Conservation (phyloP, 768 basidiomycete species). For the Candolleomyces eurysporus region DNA sequence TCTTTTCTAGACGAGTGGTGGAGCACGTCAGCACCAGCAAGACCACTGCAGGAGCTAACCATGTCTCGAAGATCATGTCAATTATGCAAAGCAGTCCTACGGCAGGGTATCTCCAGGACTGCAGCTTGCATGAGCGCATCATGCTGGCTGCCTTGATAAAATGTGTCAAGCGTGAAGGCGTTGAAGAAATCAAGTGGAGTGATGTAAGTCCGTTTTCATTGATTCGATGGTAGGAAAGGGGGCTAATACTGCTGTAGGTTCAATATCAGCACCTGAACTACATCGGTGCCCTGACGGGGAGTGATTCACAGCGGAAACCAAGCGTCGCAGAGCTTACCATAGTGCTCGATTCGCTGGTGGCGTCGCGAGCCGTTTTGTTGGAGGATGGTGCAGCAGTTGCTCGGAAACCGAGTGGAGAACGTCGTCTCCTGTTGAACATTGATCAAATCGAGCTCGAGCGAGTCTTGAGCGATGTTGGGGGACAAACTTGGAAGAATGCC, state of each 20-base stretch:
- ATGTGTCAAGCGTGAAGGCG: constrained; percentile 78
- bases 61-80: constrained; percentile 77
- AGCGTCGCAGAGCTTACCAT: constrained; percentile 59
- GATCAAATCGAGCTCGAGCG: constrained; percentile 85
- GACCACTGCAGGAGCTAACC: constrained; percentile 58
- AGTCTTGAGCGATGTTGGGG: constrained; percentile 80
- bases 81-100: constrained; percentile 91
- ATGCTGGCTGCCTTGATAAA: constrained; percentile 84
- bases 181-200: constrained; percentile 85
- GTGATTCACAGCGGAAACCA: constrained; percentile 59
- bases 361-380: constrained; percentile 73
- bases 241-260: constrained; percentile 41
- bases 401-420: constrained; percentile 61
- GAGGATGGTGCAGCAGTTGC: constrained; percentile 57
- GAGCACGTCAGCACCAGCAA: constrained; percentile 63
- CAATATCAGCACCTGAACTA: constrained; percentile 75
- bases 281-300: constrained; percentile 57
- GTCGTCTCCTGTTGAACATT: constrained; percentile 76
- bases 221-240: not conserved
- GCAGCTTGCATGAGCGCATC: constrained; percentile 85
- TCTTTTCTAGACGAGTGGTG: constrained; percentile 63
- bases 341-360: constrained; percentile 73
- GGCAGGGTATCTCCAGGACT: constrained; percentile 75
- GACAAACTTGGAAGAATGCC: constrained; percentile 60
- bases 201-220: constrained; percentile 47